Base-by-base conservation (phyloP, 2,329 filamentous ascomycete genomes). In the Huntiella savannae region DNA sequence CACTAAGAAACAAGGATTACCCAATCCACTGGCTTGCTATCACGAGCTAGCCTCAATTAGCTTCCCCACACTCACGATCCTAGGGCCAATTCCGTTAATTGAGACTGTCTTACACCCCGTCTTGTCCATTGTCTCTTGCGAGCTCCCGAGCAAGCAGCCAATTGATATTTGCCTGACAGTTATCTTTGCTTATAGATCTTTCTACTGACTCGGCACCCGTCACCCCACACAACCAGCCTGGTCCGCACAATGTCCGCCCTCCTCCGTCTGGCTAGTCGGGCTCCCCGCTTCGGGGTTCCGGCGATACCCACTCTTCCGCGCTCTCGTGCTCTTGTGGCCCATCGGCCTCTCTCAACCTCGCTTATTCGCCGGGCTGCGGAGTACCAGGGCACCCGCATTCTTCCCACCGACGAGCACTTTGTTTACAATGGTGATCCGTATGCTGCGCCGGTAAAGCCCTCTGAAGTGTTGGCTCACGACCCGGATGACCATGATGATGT, bases 181-280 rank as follows among this genome's bases (percentile, higher is more conserved):
- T 28, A 28, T 28, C 22, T 28, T 28, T 28, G 22, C 6, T 28
- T 8, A 28, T 28, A 6, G 1, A 28, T 28, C 22, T 28, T 28
- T 5, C 8, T 8, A 28, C 22, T 5, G 6, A 8, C 22, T 8
- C 22, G 22, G 6, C 22, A 3, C 7, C 22, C 22, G 7, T 28
- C 22, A 28, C 22, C 22, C 5, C 22, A 28, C 7, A 28, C 7
- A 28, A 6, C 22, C 22, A 8, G 22, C 22, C 22, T 28, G 8
- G 5, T 28, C 34, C n/a, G 39, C 35, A 19, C 35, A 65, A 86
- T 86, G 81, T 72, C 79, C 62, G 70, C 76, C 56, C 67, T 86
- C 60, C 75, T 75, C 65, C 77, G 82, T 63, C 70, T 86, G 60
- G 79, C 78, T 62, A 71, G 76, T 70, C 56, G 66, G 81, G 56